Evolutionary conservation across 495 filamentous ascomycete species (phyloP).

Genomic region (Tuber magnatum): DNA sequence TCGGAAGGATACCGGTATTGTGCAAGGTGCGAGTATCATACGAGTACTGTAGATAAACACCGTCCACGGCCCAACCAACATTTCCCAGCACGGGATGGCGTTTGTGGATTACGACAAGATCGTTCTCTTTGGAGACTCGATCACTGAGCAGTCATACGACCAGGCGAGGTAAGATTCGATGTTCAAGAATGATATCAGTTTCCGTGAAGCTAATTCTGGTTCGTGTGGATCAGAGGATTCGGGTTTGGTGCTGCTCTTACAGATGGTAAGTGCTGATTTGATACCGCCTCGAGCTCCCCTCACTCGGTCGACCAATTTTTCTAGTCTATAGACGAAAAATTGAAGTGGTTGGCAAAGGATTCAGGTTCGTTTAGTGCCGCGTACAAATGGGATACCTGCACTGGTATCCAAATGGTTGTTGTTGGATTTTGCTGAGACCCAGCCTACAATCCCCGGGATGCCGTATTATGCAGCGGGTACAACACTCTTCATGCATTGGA

Average conservation of each 20-base stretch:
- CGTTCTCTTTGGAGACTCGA: slow-evolving; percentile 39
- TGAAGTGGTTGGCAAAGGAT: slow-evolving; percentile 63
- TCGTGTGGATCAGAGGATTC: slow-evolving; percentile 29
- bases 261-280: slow-evolving; percentile 20
- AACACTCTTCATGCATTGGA: slow-evolving; percentile 58
- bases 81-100: slow-evolving; percentile 29
- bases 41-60: background rate
- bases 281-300: background rate
- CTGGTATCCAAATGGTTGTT: background rate
- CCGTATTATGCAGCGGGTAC: slow-evolving; percentile 52
- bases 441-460: slow-evolving; percentile 3
- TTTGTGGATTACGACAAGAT: slow-evolving; percentile 40
- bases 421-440: slow-evolving; percentile 8
- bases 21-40: too few species aligned
- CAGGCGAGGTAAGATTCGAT: slow-evolving; percentile 23
- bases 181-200: background rate
- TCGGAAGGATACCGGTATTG: background rate
- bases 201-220: slow-evolving; percentile 1
- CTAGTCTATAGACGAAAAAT: slow-evolving; percentile 56
- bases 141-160: slow-evolving; percentile 37
- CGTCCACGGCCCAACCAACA: background rate
- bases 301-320: background rate
- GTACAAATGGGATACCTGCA: background rate
- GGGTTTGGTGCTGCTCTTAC: slow-evolving; percentile 36
- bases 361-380: slow-evolving; percentile 45